Evolutionary conservation across 345 rosid species (phyloP), one percentile per base, ranked within the genome.

Genomic region (Citrus australasica): DNA sequence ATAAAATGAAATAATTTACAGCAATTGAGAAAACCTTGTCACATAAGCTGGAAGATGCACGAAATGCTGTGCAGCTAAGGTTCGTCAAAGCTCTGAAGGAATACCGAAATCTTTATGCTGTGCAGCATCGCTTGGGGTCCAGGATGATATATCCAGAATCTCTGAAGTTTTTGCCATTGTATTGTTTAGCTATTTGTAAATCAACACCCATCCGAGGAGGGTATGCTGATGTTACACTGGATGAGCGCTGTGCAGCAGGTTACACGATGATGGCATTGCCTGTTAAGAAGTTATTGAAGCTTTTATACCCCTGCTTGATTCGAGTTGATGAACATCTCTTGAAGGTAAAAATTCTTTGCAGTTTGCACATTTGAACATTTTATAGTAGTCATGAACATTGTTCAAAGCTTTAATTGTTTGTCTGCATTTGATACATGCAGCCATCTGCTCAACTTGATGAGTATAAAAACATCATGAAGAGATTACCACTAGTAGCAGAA

Each of bases 81-180:
- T 90, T 97, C 65, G 93, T 97, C 69, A 94, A 97, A 82, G 93
- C 98, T 85, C 91, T 97, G 30, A 88, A 82, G 81, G 99, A 97
- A 79, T 97, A 93, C 83, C 92, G 98, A 74, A 92, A 87, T 87
- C 98, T 97, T 17, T 80, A 93, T 30, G 87, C 97, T 32, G 94
- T 93, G 87, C 99, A 93, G 89, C 99, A 97, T 90, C 92, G 98
- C 37, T 81, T 97, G 86, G 98, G 93, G 69, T 93, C 93, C 51
- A 89, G 99, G 89, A 85, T 97, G 92, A 88, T 97, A 79, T 97
- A 89, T 87, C 99, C 98, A 5, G 99, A 91, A 85, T 88, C 98
- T 77, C 78, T 97, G 78, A 97, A 92, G 90, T 87, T 82, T 65
- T 88, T 97, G 84, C 87, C 91, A 81, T 77, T 94, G 87, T 97